Percentiles rank a stretch among this genome's conserved stretches.
Conservation (phyloP, 805 yeast species). For the Ogataea neopini region DNA sequence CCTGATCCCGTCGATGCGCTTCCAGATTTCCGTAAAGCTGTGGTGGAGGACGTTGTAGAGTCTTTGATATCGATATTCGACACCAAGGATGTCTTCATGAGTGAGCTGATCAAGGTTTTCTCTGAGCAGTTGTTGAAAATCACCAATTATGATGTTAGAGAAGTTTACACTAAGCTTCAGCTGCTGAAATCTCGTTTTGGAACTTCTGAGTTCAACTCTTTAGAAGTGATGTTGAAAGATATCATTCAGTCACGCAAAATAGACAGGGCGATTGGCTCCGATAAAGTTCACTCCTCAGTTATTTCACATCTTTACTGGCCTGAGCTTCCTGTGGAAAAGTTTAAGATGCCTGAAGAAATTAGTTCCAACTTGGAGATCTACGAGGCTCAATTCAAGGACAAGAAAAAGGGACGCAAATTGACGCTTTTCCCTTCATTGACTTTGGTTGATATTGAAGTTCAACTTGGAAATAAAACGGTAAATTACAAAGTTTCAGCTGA, state of each 20-base stretch:
- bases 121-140: conserved; percentile 54
- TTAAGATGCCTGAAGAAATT: conserved; percentile 51
- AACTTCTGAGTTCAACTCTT: conserved; percentile 59
- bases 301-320: conserved; percentile 88
- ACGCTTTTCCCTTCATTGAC: conserved; percentile 62
- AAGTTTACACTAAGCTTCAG: conserved; percentile 45
- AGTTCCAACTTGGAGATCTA: conserved; percentile 44
- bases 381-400: conserved; percentile 38
- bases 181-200: conserved; percentile 66
- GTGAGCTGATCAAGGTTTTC: conserved; percentile 62
- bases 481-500: conserved; percentile 61
- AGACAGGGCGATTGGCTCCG: conserved; percentile 38
- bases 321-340: conserved; percentile 42
- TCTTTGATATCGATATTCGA: conserved; percentile 73
- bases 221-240: conserved; percentile 86
- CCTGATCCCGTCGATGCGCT: conserved; percentile 91
- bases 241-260: conserved; percentile 54
- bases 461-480: conserved; percentile 43
- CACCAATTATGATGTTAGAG: conserved; percentile 41
- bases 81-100: conserved; percentile 61
- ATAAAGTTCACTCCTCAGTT: conserved; percentile 53
- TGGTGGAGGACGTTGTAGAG: conserved; percentile 67
- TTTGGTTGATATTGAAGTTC: conserved; percentile 57
- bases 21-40: conserved; percentile 71
- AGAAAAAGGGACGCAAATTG: conserved; percentile 60